Evolutionary conservation across 352 stramenopile species (phyloP).

Genomic region (Nothophytophthora sp.): DNA sequence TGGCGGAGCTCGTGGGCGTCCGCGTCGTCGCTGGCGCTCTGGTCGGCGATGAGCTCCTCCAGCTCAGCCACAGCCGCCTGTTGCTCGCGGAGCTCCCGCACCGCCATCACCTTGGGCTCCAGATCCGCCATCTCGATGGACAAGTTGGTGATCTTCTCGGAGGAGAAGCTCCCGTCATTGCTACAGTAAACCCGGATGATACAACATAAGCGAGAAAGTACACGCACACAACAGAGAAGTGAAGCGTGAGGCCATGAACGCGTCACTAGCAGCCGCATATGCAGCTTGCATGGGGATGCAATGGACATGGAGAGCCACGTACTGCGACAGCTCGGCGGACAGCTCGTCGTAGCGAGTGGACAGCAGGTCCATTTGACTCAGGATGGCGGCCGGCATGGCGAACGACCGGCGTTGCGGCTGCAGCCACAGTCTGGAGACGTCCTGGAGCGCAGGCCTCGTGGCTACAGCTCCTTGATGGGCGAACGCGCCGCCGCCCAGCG

Average conservation of each 20-base stretch:
- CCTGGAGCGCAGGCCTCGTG: too few species aligned
- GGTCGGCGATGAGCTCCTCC: constrained; percentile 82
- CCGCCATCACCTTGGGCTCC: constrained; percentile 68
- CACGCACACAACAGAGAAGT: neutral
- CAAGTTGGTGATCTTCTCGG: constrained; percentile 75
- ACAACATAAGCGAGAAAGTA: constrained; percentile 6
- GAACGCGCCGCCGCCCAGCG: constrained; percentile 4
- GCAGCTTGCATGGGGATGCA: too few species aligned
- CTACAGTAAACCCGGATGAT: constrained; percentile 23
- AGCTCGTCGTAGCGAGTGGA: constrained; percentile 67
- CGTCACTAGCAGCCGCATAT: too few species aligned
- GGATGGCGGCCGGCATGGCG: constrained; percentile 73
- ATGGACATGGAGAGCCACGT: constrained; percentile 18
- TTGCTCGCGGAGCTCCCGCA: constrained; percentile 87
- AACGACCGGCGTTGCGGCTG: constrained; percentile 39
- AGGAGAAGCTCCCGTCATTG: constrained; percentile 75
- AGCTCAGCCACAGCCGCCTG: constrained; percentile 89
- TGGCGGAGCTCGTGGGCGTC: constrained; percentile 70
- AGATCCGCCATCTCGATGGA: constrained; percentile 86
- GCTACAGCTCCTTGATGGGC: constrained; percentile 1
- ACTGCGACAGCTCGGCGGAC: constrained; percentile 63
- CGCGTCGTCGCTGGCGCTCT: constrained; percentile 40
- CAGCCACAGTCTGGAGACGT: neutral
- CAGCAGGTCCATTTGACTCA: constrained; percentile 71
- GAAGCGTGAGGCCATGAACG: too few species aligned